phyloP scores from a whole-genome alignment of 305 asterid species.

The Fraxinus paxiana region DNA sequence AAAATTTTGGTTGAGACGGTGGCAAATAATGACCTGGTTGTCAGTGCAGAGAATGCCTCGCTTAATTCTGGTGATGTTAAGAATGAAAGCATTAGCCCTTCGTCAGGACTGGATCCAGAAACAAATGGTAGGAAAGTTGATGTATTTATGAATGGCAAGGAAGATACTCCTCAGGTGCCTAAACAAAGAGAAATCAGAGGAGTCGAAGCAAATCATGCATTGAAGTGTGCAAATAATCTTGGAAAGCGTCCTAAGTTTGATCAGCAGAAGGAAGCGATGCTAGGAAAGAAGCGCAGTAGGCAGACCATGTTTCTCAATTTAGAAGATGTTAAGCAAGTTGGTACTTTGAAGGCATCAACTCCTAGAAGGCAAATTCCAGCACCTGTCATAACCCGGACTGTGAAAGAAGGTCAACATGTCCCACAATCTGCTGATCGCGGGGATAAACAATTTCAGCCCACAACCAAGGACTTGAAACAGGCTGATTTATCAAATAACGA shows the following conservation, averaged over 20 bases:
- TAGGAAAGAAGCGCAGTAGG: slow-evolving; percentile 92
- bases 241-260: slow-evolving; percentile 86
- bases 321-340: slow-evolving; percentile 91
- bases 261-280: slow-evolving; percentile 88
- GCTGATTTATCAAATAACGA: slow-evolving; percentile 54
- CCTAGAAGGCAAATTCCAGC: slow-evolving; percentile 92
- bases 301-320: slow-evolving; percentile 90
- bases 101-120: slow-evolving; percentile 45
- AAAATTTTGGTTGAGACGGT: slow-evolving; percentile 36
- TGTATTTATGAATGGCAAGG: slow-evolving; percentile 47
- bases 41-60: slow-evolving; percentile 32
- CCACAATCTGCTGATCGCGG: slow-evolving; percentile 47
- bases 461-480: slow-evolving; percentile 50
- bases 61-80: slow-evolving; percentile 41
- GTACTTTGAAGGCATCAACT: slow-evolving; percentile 64
- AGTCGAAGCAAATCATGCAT: slow-evolving; percentile 73
- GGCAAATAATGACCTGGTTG: slow-evolving; percentile 32
- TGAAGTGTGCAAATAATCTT: slow-evolving; percentile 58
- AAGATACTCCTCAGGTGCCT: slow-evolving; percentile 49
- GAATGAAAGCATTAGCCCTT: slow-evolving; percentile 41
- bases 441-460: slow-evolving; percentile 67
- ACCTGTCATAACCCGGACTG: slow-evolving; percentile 59
- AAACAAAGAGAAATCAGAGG: slow-evolving; percentile 78
- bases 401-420: slow-evolving; percentile 60
- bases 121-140: slow-evolving; percentile 54